Evolutionary conservation across 2,329 filamentous ascomycete genomes (phyloP), one percentile per base, ranked within the genome.

Genomic region (Dactylellina parvicollis): DNA sequence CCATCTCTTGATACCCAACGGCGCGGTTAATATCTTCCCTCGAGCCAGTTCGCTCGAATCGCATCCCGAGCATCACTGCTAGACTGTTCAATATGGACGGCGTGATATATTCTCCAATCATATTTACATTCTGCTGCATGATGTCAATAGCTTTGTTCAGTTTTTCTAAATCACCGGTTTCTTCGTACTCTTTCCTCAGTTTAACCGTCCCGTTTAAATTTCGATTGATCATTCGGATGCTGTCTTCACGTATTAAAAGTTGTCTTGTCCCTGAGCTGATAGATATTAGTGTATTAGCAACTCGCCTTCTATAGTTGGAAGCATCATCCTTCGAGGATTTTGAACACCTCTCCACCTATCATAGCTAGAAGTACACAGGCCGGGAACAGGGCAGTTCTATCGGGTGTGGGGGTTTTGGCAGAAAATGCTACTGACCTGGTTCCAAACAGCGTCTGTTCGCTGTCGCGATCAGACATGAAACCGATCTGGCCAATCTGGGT

Each of bases 21-120:
- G 57, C 57, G 3, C 28, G 24, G 24, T 50, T 30, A 20, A 62
- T 28, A 26, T 62, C 57, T 14, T 47, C 40, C 14, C 47, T 50
- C 10, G 28, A 24, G 42, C 18, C 57, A 10, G 26, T 61, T 22
- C 26, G 36, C 52, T 8, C 8, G 20, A 22, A 56, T 16, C 52
- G 28, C 12, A 7, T 16, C 36, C 3, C 30, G 16, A 54, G 49
- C 49, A 36, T 54, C 2, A 30, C 20, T 24, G 12, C 34, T 18
- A 44, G 44, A 20, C 30, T 57, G 36, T 30, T 18, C 32, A 57
- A 54, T 24, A 22, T 18, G 5, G 2, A 4, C 26, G 49, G 26
- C 18, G 22, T 32, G 16, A 54, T n/a, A 22, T 54, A 34, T 54
- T 18, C 49, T 38, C 28, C 28, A 10, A 8, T n/a, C 8, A 54